Conservation (phyloP, 192 early-diverging fungal species). For the Coemansia sp. region DNA sequence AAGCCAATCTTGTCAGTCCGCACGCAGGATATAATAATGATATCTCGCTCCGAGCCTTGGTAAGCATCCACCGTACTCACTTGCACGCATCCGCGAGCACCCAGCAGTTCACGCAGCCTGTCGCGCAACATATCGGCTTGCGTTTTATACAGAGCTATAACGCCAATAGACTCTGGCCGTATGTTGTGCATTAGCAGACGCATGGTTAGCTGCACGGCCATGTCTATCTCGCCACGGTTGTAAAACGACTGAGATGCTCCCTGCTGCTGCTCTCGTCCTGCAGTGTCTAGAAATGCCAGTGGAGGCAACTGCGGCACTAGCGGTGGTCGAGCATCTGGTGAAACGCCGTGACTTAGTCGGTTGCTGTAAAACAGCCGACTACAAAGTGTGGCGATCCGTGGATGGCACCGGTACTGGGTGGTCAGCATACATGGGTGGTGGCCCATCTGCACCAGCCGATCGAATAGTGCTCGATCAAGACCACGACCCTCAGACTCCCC, state of each 20-base stretch:
- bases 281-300: slow-evolving; percentile 44
- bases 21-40: slow-evolving; percentile 56
- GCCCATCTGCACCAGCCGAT: slow-evolving; percentile 62
- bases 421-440: slow-evolving; percentile 31
- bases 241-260: slow-evolving; percentile 48
- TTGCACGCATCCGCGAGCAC: slow-evolving; percentile 29
- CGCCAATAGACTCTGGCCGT: slow-evolving; percentile 31
- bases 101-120: slow-evolving; percentile 13
- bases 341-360: slow-evolving; percentile 34
- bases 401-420: slow-evolving; percentile 57
- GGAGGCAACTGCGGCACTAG: slow-evolving; percentile 37
- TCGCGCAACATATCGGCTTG: slow-evolving; percentile 46
- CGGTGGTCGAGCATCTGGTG: slow-evolving; percentile 17
- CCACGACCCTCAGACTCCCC: slow-evolving; percentile 53
- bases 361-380: slow-evolving; percentile 50
- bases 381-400: slow-evolving; percentile 47
- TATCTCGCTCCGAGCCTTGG: slow-evolving; percentile 57
- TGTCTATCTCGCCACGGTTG: slow-evolving; percentile 45
- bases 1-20: slow-evolving; percentile 53
- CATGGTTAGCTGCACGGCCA: slow-evolving; percentile 32
- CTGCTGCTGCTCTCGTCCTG: slow-evolving; percentile 44
- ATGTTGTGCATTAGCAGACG: slow-evolving; percentile 22
- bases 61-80: slow-evolving; percentile 59
- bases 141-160: slow-evolving; percentile 51
- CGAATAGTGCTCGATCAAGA: slow-evolving; percentile 81